phyloP scores from a whole-genome alignment of 805 yeast species.

The Candida odintsovae region DNA sequence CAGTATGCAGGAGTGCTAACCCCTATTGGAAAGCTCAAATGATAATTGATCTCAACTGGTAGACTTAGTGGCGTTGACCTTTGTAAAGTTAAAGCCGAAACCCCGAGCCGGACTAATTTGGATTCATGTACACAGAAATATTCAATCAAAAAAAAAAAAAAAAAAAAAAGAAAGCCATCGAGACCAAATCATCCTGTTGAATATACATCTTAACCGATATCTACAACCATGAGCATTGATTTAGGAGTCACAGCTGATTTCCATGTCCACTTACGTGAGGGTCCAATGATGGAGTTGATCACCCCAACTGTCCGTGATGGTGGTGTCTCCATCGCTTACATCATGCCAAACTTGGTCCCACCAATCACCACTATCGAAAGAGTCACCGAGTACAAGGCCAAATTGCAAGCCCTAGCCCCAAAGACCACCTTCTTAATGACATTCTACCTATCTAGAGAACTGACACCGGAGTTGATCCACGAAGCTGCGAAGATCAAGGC shows the following conservation, averaged over 20 bases:
- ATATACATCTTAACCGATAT: no score
- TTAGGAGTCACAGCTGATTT: slow-evolving; percentile 80
- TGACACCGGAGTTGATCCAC: slow-evolving; percentile 81
- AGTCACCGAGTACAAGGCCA: slow-evolving; percentile 63
- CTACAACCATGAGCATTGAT: slow-evolving; percentile 20
- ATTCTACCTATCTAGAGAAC: slow-evolving; percentile 67
- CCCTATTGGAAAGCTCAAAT: no score
- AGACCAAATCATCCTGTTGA: no score
- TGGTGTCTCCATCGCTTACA: slow-evolving; percentile 84
- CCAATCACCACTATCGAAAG: slow-evolving; percentile 76
- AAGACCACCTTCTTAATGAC: slow-evolving; percentile 88
- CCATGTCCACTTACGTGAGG: slow-evolving; percentile 96
- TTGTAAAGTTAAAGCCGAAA: no score
- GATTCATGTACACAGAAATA: no score
- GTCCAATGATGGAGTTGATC: slow-evolving; percentile 84
- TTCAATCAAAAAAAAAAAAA: no score
- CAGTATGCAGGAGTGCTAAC: no score
- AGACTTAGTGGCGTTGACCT: no score
- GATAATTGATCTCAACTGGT: no score
- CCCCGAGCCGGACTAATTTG: no score
- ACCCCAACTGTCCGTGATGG: slow-evolving; percentile 89
- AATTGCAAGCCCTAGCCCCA: slow-evolving; percentile 64
- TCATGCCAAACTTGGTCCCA: slow-evolving; percentile 95
- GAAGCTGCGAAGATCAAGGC: slow-evolving; percentile 67
- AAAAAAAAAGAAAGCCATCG: no score